Conservation (phyloP, 75 land plant genomes). For the Selaginella tamariscina region DNA sequence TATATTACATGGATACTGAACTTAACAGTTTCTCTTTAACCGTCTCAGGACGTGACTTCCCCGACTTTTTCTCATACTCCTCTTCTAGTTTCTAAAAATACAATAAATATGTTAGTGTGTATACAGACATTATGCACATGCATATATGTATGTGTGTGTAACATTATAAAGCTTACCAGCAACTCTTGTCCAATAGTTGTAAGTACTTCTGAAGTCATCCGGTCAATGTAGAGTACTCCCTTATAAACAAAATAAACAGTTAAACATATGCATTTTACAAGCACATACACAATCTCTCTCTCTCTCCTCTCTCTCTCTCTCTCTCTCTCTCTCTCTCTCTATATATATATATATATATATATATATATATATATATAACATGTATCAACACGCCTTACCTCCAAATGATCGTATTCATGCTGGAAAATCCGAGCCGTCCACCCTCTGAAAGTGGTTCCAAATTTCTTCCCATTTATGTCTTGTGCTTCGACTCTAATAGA, state of each 20-base stretch:
- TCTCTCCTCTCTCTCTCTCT: background rate
- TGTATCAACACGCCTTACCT: conserved; percentile 30
- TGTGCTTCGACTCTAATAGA: conserved; percentile 71
- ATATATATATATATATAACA: background rate
- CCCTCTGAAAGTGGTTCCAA: conserved; percentile 47
- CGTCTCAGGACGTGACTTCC: conserved; percentile 55
- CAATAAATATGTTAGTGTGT: conserved; percentile 7
- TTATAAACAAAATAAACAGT: conserved; percentile 20
- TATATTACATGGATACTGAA: background rate
- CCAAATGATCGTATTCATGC: conserved; percentile 93
- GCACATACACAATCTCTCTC: too few species aligned
- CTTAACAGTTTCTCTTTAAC: conserved; percentile 22
- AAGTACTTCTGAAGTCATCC: conserved; percentile 70
- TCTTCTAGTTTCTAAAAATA: conserved; percentile 45
- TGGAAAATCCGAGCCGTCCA: conserved; percentile 88
- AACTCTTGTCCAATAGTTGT: conserved; percentile 43
- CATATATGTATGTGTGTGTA: too few species aligned
- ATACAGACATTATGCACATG: background rate
- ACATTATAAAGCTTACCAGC: conserved; percentile 40
- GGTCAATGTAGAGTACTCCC: conserved; percentile 69
- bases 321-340: background rate
- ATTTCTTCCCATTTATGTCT: conserved; percentile 61
- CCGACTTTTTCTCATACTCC: conserved; percentile 53
- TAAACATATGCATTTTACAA: background rate
- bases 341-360: background rate